phyloP scores from a whole-genome alignment of 768 basidiomycete species.

The Kwoniella pini region DNA sequence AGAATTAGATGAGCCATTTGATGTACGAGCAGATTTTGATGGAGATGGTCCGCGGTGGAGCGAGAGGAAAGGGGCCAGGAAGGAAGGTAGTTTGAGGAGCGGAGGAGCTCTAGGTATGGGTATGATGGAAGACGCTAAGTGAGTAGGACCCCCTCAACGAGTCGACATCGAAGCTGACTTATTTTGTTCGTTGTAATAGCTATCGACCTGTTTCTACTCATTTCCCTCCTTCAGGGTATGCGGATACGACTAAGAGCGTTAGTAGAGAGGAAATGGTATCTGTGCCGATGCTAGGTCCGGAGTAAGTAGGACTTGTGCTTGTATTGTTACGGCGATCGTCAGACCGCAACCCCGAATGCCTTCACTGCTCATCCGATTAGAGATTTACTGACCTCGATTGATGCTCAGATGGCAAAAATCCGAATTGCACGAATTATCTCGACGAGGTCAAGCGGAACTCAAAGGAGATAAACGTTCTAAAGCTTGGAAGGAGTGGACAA shows the following conservation, averaged over 20 bases:
- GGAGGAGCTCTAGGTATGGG: conserved; percentile 10
- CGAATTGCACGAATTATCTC: conserved; percentile 77
- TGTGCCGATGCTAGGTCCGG: conserved; percentile 84
- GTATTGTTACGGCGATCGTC: too few relatives aligned
- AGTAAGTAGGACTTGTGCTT: too few relatives aligned
- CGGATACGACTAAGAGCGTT: conserved; percentile 8
- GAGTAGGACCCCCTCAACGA: background rate
- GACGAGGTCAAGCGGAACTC: conserved; percentile 65
- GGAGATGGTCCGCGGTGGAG: conserved; percentile 46
- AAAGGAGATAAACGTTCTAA: conserved; percentile 59
- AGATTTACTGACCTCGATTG: too few relatives aligned
- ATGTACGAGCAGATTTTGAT: conserved; percentile 49
- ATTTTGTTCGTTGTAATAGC: conserved; percentile 9
- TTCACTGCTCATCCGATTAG: too few relatives aligned
- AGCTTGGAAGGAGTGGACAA: conserved; percentile 73
- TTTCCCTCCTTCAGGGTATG: conserved; percentile 21
- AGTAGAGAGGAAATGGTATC: conserved; percentile 77
- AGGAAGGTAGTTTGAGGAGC: conserved; percentile 10
- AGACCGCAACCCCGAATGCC: too few relatives aligned
- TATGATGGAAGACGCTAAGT: conserved; percentile 18
- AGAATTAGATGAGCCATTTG: conserved; percentile 40
- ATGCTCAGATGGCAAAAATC: conserved; percentile 70
- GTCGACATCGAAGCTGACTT: background rate
- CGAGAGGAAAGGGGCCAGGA: conserved; percentile 36
- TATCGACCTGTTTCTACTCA: conserved; percentile 32